Conservation (phyloP, 2,329 filamentous ascomycete genomes). For the Colletotrichum magnum region DNA sequence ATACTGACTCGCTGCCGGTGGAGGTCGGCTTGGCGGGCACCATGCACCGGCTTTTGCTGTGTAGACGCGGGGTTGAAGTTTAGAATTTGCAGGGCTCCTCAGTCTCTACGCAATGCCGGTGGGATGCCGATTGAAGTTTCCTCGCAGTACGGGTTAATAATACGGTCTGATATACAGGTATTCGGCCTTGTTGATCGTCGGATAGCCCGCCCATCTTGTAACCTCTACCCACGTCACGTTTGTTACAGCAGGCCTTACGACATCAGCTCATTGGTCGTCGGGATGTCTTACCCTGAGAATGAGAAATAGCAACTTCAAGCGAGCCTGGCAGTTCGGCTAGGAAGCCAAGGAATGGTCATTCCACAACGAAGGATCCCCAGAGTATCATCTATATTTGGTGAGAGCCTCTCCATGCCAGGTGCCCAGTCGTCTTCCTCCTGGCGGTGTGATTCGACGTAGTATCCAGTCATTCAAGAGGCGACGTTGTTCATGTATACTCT, state of each 20-base stretch:
- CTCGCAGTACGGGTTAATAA: no score
- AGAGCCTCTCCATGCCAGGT: neutral
- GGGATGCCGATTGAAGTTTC: no score
- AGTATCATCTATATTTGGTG: slow-evolving; percentile 18
- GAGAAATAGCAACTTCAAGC: neutral
- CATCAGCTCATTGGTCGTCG: no score
- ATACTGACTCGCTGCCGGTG: slow-evolving; percentile 18
- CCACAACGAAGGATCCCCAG: neutral
- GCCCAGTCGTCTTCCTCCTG: neutral
- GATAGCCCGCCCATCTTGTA: no score
- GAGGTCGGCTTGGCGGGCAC: neutral
- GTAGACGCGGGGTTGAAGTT: neutral
- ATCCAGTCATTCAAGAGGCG: neutral
- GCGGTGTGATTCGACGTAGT: slow-evolving; percentile 9
- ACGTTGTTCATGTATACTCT: slow-evolving; percentile 1
- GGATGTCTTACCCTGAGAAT: neutral
- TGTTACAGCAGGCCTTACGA: neutral
- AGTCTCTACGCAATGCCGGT: neutral
- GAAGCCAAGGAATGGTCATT: slow-evolving; percentile 1
- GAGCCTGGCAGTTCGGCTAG: neutral
- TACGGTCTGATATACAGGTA: no score
- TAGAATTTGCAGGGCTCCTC: slow-evolving; percentile 4
- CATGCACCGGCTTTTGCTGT: neutral
- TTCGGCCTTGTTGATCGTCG: no score
- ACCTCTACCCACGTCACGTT: no score